These are phyloP conservation scores for Metschnikowia lachancei DNA, from an alignment of 805 yeast species.

Conservation along the genomic window DNA sequence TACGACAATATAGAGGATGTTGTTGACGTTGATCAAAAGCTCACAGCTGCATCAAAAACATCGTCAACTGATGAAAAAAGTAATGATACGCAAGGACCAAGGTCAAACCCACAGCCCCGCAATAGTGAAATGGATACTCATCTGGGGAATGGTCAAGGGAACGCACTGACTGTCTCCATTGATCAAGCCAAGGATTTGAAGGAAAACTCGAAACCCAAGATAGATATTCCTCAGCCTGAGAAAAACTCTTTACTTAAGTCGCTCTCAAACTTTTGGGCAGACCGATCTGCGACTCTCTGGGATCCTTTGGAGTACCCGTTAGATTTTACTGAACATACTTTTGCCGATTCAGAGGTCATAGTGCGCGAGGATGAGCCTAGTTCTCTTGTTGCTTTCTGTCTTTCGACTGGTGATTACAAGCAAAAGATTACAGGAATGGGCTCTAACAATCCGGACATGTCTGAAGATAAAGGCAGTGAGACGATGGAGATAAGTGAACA, in stretches of 20 bases:
- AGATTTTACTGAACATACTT: conserved; percentile 77
- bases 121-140: background rate
- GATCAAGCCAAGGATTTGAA: background rate
- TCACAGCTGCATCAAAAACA: background rate
- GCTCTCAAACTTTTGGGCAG: conserved; percentile 93
- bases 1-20: conserved; percentile 88
- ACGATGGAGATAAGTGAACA: conserved; percentile 29
- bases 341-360: conserved; percentile 89
- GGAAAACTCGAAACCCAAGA: conserved; percentile 10
- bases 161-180: background rate
- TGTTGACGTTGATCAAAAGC: conserved; percentile 48
- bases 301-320: conserved; percentile 86
- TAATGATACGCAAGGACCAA: conserved; percentile 1
- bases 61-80: background rate
- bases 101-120: background rate
- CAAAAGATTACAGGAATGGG: conserved; percentile 51
- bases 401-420: conserved; percentile 79
- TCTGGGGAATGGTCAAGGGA: background rate
- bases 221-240: conserved; percentile 51
- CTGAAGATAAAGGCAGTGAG: conserved; percentile 14
- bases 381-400: conserved; percentile 88
- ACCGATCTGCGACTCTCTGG: conserved; percentile 93
- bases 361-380: conserved; percentile 97
- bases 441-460: conserved; percentile 10
- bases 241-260: conserved; percentile 77